Base-by-base conservation (phyloP, 768 basidiomycete genomes). In the Psilocybe cubensis region DNA sequence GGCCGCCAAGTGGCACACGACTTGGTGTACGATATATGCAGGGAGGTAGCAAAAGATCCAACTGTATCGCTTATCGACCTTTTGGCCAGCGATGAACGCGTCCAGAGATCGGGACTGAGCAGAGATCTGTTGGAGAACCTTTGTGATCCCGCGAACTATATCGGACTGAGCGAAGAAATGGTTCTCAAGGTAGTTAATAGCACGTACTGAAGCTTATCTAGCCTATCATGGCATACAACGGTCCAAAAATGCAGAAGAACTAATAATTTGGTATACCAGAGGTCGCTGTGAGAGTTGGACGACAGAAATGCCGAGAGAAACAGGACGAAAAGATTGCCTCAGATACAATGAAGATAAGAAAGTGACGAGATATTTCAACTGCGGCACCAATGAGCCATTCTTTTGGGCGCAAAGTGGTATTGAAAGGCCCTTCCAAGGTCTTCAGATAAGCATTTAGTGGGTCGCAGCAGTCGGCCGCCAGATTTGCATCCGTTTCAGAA, bases 1-100 rank as follows among this genome's bases (percentile, higher is more conserved):
- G 80, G 80, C n/a, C 66, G 78, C 38, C 79, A 81, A 54, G 69
- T 70, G 21, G 78, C 77, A 12, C 79, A 79, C 50, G 77, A 80
- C 59, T 57, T 77, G 42, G 72, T 80, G 40, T 80, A 81, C 29
- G 73, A 73, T 40, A 63, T 79, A 17, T 81, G 80, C 60, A 67
- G 67, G 52, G 53, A 64, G n/a, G 63, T 60, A 59, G 69, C 70
- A 3, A 53, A 51, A 9, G 66, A 56, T 38, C 33, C 62, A 17
- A 58, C 60, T 33, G 62, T 70, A 42, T 65, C 68, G 8, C 61
- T 81, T 27, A 25, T 73, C 10, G 74, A 76, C 18, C 44, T 74
- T 27, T 56, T 81, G 45, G 63, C 60, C 10, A 67, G 65, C 7
- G 68, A 71, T 31, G 68, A 70, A 23, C 46, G 47, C 10, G 68